Evolutionary conservation across 2,329 filamentous ascomycete species (phyloP), one percentile per base, ranked within the genome.

Genomic region (Achaetomium macrosporum): DNA sequence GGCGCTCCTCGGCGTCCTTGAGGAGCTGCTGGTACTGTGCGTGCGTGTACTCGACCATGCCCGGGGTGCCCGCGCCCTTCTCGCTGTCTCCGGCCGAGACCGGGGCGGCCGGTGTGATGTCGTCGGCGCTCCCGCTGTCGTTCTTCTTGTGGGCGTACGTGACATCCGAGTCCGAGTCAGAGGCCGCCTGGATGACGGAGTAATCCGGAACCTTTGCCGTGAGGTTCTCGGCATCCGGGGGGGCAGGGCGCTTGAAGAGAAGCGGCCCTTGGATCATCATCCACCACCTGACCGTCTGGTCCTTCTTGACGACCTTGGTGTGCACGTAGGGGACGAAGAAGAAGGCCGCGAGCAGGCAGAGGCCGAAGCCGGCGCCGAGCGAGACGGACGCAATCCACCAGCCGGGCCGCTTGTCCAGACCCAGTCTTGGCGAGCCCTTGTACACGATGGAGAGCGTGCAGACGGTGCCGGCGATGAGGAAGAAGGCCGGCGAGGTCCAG

Each of bases 391-490:
- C 84, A 56, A 90, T 80, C 64, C 81, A 90, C 77, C 79, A 83
- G 9, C 69, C 68, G 1, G 86, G 83, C 74, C 84, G 86, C 70
- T 84, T 80, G 72, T 72, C 75, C 29, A 88, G 73, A 19, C 77
- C 76, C 30, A 88, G 77, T 54, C 75, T 83, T 20, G 87, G 85
- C 10, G 86, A 88, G 31, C 87, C 87, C 76, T 90, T 90, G 78
- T 88, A 90, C 61, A 90, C 86, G 62, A 91, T 83, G 41, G 84
- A 88, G 5, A 91, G 76, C 0, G 86, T 87, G 71, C 85, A 88
- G 63, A 90, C 71, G 54, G 84, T 88, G 51, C 77, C 84, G 51
- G 87, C 85, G 54, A 90, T 79, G 51, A 90, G 80, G 77, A 90
- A 90, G 73, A 84, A 90, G 71, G 87, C 81, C 10, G 87, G 87